phyloP scores from a whole-genome alignment of 164 flowering plant genomes.

The Echeveria elegans region DNA sequence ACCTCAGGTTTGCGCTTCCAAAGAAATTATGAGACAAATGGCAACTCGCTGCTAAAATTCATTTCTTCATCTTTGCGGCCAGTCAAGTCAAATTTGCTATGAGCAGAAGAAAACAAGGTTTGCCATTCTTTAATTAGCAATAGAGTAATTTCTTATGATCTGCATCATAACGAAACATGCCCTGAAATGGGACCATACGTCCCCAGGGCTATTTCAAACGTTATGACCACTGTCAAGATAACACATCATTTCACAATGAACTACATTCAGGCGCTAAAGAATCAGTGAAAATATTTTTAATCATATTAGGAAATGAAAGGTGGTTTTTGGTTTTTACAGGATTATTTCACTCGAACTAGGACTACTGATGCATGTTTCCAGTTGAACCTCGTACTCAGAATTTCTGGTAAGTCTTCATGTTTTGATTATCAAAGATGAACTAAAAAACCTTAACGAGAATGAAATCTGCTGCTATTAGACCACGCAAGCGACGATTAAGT shows the following conservation, averaged over 20 bases:
- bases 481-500: too few species aligned
- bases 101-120: not conserved
- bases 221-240: not conserved
- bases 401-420: not conserved
- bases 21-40: not conserved
- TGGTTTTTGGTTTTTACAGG: too few species aligned
- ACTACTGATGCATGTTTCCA: not conserved
- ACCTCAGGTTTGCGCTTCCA: not conserved
- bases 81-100: not conserved
- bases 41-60: not conserved
- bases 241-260: not conserved
- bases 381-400: not conserved
- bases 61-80: not conserved
- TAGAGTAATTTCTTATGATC: not conserved
- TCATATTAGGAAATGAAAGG: not conserved
- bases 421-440: too few species aligned
- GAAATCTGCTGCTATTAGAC: too few species aligned
- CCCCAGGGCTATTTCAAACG: not conserved
- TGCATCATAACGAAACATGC: not conserved
- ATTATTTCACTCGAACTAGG: too few species aligned
- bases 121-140: not conserved
- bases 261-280: too few species aligned
- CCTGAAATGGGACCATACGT: not conserved
- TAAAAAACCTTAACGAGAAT: too few species aligned
- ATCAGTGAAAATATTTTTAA: not conserved